phyloP scores from a whole-genome alignment of 371 early-diverging fungal genomes.

The Mucor ambiguus region DNA sequence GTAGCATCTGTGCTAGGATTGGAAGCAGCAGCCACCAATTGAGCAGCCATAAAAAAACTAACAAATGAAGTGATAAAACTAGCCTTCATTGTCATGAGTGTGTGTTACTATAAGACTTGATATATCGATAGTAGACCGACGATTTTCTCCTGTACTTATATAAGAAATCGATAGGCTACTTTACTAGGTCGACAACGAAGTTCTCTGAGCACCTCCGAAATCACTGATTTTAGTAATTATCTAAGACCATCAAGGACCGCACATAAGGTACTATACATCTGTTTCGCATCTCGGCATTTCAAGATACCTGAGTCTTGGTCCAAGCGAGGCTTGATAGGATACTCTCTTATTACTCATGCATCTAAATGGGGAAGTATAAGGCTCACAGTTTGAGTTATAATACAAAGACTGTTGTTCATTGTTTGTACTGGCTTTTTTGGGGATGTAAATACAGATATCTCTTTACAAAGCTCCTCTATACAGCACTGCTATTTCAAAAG shows the following conservation, averaged over 20 bases:
- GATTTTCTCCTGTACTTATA: not conserved
- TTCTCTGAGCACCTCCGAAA: conserved; percentile 1
- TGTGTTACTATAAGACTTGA: not conserved
- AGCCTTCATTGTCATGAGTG: not conserved
- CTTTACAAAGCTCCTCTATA: not conserved
- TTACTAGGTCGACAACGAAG: not conserved
- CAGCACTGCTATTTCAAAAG: not conserved
- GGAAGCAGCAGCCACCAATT: not conserved
- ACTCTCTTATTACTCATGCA: not conserved
- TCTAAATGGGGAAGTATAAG: not conserved
- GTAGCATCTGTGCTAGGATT: not conserved
- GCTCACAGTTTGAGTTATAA: not conserved
- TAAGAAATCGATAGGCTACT: not conserved
- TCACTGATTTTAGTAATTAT: not conserved
- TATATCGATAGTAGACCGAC: not conserved
- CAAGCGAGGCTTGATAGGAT: not conserved
- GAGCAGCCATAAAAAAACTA: conserved; percentile 1
- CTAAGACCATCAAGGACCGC: not conserved
- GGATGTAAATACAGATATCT: not conserved
- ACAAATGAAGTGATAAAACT: conserved; percentile 2
- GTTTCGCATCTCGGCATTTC: not conserved
- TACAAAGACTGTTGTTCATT: not conserved
- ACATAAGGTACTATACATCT: not conserved
- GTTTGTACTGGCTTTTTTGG: not conserved
- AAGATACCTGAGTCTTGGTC: not conserved